A percentile compares a stretch with the other conserved stretches of the same genome.
These are phyloP conservation scores for Chrysoporthe austroafricana DNA, from an alignment of 2,329 filamentous ascomycete species.

Conservation along the genomic window DNA sequence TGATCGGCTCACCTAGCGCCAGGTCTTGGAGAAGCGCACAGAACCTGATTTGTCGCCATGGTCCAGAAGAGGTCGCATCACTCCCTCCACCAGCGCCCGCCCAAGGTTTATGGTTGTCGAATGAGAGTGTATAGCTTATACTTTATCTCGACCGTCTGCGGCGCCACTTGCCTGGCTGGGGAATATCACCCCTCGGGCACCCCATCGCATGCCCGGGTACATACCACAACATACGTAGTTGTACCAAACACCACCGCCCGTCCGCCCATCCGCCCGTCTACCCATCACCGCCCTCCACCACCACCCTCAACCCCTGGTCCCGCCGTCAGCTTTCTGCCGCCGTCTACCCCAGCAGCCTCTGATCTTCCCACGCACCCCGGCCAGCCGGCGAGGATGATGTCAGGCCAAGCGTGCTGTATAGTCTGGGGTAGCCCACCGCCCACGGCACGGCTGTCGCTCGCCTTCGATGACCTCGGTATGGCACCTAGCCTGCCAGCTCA, in stretches of 20 bases:
- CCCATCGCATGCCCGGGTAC: not conserved
- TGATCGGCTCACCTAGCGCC: not conserved
- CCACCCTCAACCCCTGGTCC: conserved; percentile 8
- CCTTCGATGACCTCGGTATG: not conserved
- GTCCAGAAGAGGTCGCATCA: not conserved
- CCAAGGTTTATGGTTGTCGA: conserved; percentile 17
- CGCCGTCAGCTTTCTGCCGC: conserved; percentile 9
- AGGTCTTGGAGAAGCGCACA: not conserved
- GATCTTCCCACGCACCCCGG: not conserved
- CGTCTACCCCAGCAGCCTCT: not conserved
- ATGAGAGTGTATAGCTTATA: conserved; percentile 10
- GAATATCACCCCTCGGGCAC: not conserved
- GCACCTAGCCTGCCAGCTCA: not conserved
- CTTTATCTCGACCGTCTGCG: not conserved
- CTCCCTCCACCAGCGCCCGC: not conserved
- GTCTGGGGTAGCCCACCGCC: too few species aligned
- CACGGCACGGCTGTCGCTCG: not conserved
- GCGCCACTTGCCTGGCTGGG: not conserved
- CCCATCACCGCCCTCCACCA: not conserved
- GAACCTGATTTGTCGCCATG: conserved; percentile 21
- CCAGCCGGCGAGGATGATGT: conserved; percentile 15
- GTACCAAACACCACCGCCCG: not conserved
- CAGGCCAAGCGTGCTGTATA: conserved; percentile 3
- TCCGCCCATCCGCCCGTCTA: too few species aligned
- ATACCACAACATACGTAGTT: not conserved